Conservation (phyloP, 768 basidiomycete species). For the Xerocomellus amylosporus region DNA sequence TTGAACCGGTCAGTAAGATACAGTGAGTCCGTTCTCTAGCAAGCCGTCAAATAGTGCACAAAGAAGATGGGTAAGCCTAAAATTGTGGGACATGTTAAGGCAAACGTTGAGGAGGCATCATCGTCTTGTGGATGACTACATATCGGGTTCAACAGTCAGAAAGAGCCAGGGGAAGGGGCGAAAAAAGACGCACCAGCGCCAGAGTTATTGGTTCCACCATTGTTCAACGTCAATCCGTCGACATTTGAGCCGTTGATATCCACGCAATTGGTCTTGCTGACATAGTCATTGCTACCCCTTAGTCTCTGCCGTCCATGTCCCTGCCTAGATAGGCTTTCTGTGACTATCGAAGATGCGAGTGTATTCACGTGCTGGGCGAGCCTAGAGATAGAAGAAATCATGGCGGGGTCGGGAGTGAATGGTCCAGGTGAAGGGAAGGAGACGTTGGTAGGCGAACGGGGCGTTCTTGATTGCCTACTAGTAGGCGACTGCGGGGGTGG, state of each 20-base stretch:
- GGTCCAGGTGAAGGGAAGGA: not conserved
- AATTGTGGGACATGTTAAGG: not conserved
- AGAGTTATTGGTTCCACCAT: not conserved
- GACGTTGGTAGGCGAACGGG: not conserved
- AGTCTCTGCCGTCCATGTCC: not conserved
- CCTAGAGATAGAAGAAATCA: not conserved
- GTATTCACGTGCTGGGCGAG: not conserved
- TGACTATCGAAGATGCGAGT: not conserved
- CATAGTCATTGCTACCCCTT: not conserved
- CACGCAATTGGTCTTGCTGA: conserved; percentile 1
- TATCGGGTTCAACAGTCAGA: not conserved
- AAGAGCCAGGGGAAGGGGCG: not conserved
- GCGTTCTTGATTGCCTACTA: not conserved
- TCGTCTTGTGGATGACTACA: conserved; percentile 12
- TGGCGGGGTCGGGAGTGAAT: not conserved
- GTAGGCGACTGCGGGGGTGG: conserved; percentile 4
- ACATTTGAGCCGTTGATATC: not conserved
- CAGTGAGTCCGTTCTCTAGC: not conserved
- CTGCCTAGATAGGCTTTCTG: not conserved
- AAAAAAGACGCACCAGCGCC: conserved; percentile 13
- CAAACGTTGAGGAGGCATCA: not conserved
- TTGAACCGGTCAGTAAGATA: not conserved
- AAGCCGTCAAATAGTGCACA: not conserved
- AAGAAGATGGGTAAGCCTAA: not conserved
- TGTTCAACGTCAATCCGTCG: conserved; percentile 10